Evolutionary conservation across 2,329 filamentous ascomycete genomes (phyloP).

Genomic region (Mycosphaerella sp.): DNA sequence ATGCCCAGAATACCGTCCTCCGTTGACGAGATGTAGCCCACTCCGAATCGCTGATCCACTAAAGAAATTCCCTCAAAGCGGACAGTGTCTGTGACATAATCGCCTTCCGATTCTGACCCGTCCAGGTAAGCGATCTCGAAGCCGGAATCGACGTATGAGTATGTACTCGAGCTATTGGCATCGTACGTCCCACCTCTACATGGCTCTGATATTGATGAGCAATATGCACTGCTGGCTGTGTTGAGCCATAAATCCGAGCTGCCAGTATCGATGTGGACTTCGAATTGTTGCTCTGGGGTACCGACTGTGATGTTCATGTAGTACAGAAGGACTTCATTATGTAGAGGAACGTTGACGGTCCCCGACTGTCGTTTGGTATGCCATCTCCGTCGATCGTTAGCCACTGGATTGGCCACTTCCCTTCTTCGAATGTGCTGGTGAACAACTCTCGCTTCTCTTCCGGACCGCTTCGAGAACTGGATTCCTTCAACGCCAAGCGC

Average conservation of each 20-base stretch:
- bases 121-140: conserved; percentile 89
- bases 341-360: conserved; percentile 38
- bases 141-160: conserved; percentile 61
- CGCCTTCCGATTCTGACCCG: conserved; percentile 66
- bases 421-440: conserved; percentile 47
- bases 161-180: conserved; percentile 68
- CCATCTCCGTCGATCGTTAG: conserved; percentile 41
- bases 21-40: conserved; percentile 58
- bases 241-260: conserved; percentile 65
- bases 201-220: conserved; percentile 40
- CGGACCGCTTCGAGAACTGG: conserved; percentile 1
- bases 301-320: conserved; percentile 53
- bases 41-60: conserved; percentile 60
- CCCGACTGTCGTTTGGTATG: conserved; percentile 32
- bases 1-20: conserved; percentile 73
- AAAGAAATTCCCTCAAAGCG: conserved; percentile 48
- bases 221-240: conserved; percentile 55
- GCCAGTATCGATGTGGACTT: conserved; percentile 56
- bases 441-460: conserved; percentile 34
- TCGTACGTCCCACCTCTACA: conserved; percentile 64
- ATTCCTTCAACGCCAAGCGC: not conserved
- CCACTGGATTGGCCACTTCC: conserved; percentile 42
- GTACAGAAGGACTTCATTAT: conserved; percentile 55
- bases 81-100: conserved; percentile 72
- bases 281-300: conserved; percentile 50